Conservation (phyloP, 768 basidiomycete species). For the Cystofilobasidium bisporidii region DNA sequence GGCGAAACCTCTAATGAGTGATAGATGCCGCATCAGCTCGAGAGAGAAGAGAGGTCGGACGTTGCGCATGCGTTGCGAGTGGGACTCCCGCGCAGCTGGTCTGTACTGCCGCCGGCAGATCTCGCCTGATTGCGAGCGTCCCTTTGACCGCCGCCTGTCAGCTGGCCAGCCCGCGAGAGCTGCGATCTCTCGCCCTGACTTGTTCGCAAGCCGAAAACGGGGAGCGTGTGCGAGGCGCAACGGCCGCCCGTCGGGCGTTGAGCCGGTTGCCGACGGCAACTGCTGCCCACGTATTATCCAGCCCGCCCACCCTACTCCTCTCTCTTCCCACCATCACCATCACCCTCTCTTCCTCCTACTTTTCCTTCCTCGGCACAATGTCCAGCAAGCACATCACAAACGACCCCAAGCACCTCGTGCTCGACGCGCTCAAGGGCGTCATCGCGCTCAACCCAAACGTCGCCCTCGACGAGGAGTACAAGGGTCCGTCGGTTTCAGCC, state of each 20-base stretch:
- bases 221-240: no score
- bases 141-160: no score
- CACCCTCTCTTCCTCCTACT: not conserved
- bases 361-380: not conserved
- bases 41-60: no score
- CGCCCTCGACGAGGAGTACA: slow-evolving; percentile 58
- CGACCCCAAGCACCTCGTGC: slow-evolving; percentile 48
- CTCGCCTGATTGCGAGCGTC: no score
- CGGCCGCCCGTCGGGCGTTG: no score
- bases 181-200: no score
- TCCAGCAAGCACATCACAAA: not conserved
- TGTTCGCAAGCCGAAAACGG: no score
- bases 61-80: no score
- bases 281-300: not conserved
- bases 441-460: slow-evolving; percentile 56
- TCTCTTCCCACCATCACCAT: not conserved
- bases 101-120: no score
- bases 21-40: no score
- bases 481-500: slow-evolving; percentile 49
- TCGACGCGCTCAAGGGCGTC: slow-evolving; percentile 68
- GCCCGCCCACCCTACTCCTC: not conserved
- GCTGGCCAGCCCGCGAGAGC: no score
- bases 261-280: not conserved
- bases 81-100: no score
- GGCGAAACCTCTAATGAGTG: not conserved